These are phyloP conservation scores for Tilletia setariae DNA, from an alignment of 1,284 basidiomycete species.

Conservation along the genomic window DNA sequence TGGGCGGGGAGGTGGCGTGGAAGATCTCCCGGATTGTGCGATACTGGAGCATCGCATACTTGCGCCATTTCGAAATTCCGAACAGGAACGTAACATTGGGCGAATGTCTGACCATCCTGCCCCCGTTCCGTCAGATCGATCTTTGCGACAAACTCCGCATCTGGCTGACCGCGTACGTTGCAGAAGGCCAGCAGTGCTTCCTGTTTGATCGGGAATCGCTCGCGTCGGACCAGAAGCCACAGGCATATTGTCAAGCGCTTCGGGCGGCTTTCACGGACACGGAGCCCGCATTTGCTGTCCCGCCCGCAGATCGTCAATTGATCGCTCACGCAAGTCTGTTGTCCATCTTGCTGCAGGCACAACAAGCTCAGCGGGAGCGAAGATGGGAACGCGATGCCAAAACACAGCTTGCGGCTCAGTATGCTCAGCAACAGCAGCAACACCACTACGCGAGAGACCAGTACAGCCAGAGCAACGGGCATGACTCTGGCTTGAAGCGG, in stretches of 20 bases:
- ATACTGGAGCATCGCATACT: conserved; percentile 42
- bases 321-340: conserved; percentile 41
- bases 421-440: conserved; percentile 13
- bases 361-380: conserved; percentile 28
- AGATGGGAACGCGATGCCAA: conserved; percentile 14
- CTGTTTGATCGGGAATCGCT: conserved; percentile 35
- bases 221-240: conserved; percentile 30
- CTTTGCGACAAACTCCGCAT: conserved; percentile 39
- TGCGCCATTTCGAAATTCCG: conserved; percentile 37
- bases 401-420: not conserved
- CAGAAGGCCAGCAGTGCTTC: conserved; percentile 44
- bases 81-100: conserved; percentile 31
- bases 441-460: not conserved
- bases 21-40: conserved; percentile 31
- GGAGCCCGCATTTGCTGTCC: conserved; percentile 18
- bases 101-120: conserved; percentile 41
- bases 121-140: conserved; percentile 45
- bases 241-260: conserved; percentile 38
- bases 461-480: not conserved
- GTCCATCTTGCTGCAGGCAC: conserved; percentile 37
- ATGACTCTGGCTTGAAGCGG: not conserved
- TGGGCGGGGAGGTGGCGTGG: conserved; percentile 33
- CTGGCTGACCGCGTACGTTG: conserved; percentile 44
- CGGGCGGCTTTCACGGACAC: conserved; percentile 23
- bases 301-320: conserved; percentile 34